Conservation (phyloP, 2,329 filamentous ascomycete genomes). For the Cladosporium colombiae region DNA sequence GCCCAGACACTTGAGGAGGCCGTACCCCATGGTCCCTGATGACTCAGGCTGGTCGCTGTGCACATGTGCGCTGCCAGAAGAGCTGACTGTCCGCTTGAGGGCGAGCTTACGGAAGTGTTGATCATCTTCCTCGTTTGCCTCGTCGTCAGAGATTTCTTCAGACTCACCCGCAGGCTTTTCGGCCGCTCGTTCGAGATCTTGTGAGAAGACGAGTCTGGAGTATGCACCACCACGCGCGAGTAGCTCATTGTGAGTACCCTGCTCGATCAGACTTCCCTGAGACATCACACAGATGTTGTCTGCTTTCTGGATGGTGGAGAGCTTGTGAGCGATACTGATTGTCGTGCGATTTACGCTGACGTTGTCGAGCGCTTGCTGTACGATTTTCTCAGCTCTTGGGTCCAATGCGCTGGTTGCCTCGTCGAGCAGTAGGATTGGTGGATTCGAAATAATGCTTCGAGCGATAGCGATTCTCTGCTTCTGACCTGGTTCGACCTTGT, state of each 20-base stretch:
- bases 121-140: constrained; percentile 36
- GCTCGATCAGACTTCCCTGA: constrained; percentile 46
- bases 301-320: constrained; percentile 47
- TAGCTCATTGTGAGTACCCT: constrained; percentile 46
- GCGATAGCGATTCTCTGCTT: constrained; percentile 41
- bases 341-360: constrained; percentile 38
- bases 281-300: constrained; percentile 50
- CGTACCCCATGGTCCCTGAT: constrained; percentile 33
- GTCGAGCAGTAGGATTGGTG: constrained; percentile 39
- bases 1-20: constrained; percentile 39
- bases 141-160: constrained; percentile 33
- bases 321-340: constrained; percentile 47
- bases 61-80: background rate
- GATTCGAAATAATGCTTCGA: constrained; percentile 39
- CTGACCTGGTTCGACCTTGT: constrained; percentile 25
- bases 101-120: constrained; percentile 21
- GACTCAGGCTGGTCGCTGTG: constrained; percentile 21
- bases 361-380: constrained; percentile 38
- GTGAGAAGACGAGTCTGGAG: constrained; percentile 47
- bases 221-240: constrained; percentile 43
- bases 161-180: constrained; percentile 28
- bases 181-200: constrained; percentile 42
- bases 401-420: constrained; percentile 43
- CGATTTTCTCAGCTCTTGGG: constrained; percentile 36
- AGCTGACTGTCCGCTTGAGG: constrained; percentile 11